Percentiles rank a stretch among this genome's conserved stretches.
These are phyloP conservation scores for Paracamarosporium sp. DNA, from an alignment of 2,329 filamentous ascomycete species.

Conservation along the genomic window DNA sequence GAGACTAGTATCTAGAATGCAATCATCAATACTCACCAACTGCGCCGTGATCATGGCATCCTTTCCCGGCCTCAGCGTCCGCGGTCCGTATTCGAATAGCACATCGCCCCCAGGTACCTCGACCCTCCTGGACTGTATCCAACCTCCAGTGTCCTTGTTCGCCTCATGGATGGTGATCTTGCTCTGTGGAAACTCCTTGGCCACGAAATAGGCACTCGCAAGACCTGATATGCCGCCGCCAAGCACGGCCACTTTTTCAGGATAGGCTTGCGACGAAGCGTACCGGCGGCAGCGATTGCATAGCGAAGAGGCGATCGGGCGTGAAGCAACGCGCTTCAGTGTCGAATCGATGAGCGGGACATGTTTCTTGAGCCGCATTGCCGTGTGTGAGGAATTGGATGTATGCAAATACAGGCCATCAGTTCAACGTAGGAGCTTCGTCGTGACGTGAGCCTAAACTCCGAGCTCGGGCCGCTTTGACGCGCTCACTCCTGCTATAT, in stretches of 20 bases:
- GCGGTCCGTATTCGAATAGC: conserved; percentile 83
- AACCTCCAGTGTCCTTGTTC: conserved; percentile 75
- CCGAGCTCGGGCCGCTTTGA: conserved; percentile 24
- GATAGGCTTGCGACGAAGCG: conserved; percentile 29
- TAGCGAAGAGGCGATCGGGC: conserved; percentile 26
- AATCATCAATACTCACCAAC: conserved; percentile 61
- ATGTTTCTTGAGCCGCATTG: conserved; percentile 48
- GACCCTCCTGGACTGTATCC: conserved; percentile 74
- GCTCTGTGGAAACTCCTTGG: conserved; percentile 69
- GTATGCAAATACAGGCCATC: conserved; percentile 18
- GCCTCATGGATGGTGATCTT: conserved; percentile 85
- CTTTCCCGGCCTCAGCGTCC: conserved; percentile 69
- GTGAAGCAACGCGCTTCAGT: conserved; percentile 32
- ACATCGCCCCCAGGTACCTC: conserved; percentile 68
- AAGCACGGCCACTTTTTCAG: conserved; percentile 55
- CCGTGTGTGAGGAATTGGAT: conserved; percentile 28
- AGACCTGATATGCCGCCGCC: conserved; percentile 61
- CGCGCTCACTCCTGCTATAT: not conserved
- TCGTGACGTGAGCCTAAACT: conserved; percentile 21
- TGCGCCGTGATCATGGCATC: conserved; percentile 73
- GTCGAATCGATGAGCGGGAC: conserved; percentile 39
- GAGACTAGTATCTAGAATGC: not conserved
- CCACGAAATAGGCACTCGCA: conserved; percentile 71
- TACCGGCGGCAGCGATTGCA: conserved; percentile 26
- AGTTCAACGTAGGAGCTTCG: not conserved